Base-by-base conservation (phyloP, 495 filamentous ascomycete genomes). In the Lichina pygmaea region DNA sequence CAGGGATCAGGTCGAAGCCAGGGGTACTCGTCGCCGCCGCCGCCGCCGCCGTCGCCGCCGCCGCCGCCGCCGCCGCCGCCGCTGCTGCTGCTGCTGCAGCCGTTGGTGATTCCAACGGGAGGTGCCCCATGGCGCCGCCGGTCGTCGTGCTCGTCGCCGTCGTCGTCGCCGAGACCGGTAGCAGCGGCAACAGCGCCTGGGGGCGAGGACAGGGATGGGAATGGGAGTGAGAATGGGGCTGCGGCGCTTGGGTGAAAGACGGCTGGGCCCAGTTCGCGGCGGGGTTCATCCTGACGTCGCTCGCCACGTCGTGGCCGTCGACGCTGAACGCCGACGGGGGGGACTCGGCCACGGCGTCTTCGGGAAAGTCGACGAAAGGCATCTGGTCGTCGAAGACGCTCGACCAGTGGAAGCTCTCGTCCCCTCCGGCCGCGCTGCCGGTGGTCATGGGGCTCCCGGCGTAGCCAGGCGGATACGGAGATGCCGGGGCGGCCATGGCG, bases 281-380 rank as follows among this genome's bases (percentile, higher is more conserved):
- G 6, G 78, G 81, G 56, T 93, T 84, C 38, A 92, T 63, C 78
- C 93, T 86, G 47, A 84, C 71, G 54, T 95, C 86, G 58, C 83
- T 93, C 53, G 91, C 79, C 11, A 78, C 82, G 59, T 79, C 86
- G 51, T 86, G 85, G 54, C 86, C 93, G 31, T 77, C 80, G 13
- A 80, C 89, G 59, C 86, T 93, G 54, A 93, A 84, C 17, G 80
- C 86, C 8, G 86, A 94, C 7, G 89, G 89, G 6, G 91, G 95
- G 9, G 89, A 94, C 38, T 80, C 83, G 51, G 92, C 89, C 44
- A 94, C 70, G 8, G 75, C 81, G 47, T 75, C 78, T 51, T 92
- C 84, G 49, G 75, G 73, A 24, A 58, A 58, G 44, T 69, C 73
- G 48, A 71, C 66, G 58, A 84, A 73, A 17, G 73, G 72, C 66